Base-by-base conservation (phyloP, 495 filamentous ascomycete species). In the Tetracladium setigerum region DNA sequence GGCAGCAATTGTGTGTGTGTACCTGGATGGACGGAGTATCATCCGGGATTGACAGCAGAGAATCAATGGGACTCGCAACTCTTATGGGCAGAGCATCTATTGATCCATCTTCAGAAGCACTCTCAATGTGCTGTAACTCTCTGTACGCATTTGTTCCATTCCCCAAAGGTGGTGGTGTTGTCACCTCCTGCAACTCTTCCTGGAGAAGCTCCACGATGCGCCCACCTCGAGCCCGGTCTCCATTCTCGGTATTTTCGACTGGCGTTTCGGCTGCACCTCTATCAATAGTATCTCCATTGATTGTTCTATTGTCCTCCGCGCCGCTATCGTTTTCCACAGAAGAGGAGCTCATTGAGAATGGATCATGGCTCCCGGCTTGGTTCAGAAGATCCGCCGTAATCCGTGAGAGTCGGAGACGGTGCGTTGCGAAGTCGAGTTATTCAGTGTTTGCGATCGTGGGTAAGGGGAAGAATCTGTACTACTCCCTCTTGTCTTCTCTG, bases 11-110 rank as follows among this genome's bases (percentile, higher is more conserved):
- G 30, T 30, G 65, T 51, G 30, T 30, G 65, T 72, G 55, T 69
- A 95, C 89, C 68, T 89, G 87, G 41, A 94, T 59, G 12, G 92
- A 96, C 13, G 89, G 89, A 3, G 87, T 83, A 65, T 95, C 90
- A 57, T 96, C 91, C 13, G 89, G 87, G 12, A 79, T 84, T 2
- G 87, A 92, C 35, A 79, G 55, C 8, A 73, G 41, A 11, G 72
- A 78, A 47, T 69, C 71, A 15, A 66, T 61, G 24, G 73, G 74
- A 43, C 74, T 77, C 9, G 56, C 67, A 16, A 42, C 11, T 37
- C 57, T 43, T 16, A 27, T 34, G 14, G 50, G 50, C 4, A 52
- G 30, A 41, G 50, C 33, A 30, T 54, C 57, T 22, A 50, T 27
- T 17, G 57, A 56, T 14, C 71, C 70, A 49, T 72, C 71, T 45